Conservation (phyloP, 2,329 filamentous ascomycete species). For the Alternaria metachromatica region DNA sequence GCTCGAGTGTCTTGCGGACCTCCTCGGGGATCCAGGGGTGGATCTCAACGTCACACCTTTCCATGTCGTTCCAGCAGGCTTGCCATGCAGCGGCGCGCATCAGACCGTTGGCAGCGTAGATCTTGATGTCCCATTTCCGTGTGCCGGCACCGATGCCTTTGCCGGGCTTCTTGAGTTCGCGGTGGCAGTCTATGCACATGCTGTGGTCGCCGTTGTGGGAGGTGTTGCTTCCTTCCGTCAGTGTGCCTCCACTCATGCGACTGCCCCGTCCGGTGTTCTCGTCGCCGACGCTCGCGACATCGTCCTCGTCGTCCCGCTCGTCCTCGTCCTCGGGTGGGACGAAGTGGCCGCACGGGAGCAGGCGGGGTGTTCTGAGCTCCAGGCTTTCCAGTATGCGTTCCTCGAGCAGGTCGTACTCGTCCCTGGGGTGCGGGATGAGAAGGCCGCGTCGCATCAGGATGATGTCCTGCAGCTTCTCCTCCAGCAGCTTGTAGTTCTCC, state of each 20-base stretch:
- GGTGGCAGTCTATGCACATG: constrained; percentile 58
- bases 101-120: constrained; percentile 93
- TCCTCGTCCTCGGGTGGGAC: constrained; percentile 51
- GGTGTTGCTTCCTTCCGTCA: constrained; percentile 39
- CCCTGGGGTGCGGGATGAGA: constrained; percentile 77
- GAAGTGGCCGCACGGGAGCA: constrained; percentile 80
- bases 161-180: constrained; percentile 46
- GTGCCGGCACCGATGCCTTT: constrained; percentile 47
- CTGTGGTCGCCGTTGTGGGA: constrained; percentile 40
- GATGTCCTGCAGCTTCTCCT: constrained; percentile 74
- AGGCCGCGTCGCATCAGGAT: constrained; percentile 73
- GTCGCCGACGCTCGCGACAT: constrained; percentile 43
- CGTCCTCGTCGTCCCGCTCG: constrained; percentile 50
- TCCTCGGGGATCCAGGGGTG: constrained; percentile 71
- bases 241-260: constrained; percentile 45
- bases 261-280: constrained; percentile 43
- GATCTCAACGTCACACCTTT: constrained; percentile 94
- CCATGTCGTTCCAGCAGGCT: constrained; percentile 97
- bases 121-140: constrained; percentile 77
- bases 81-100: constrained; percentile 93
- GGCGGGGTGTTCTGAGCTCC: constrained; percentile 72
- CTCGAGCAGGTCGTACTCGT: constrained; percentile 80
- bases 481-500: constrained; percentile 70
- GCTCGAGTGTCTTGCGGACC: constrained; percentile 67
- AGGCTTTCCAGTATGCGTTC: constrained; percentile 77